Percentiles rank a stretch among this genome's conserved stretches.
These are phyloP conservation scores for Sicyos edulis DNA, from an alignment of 306 rosid species.

Conservation along the genomic window DNA sequence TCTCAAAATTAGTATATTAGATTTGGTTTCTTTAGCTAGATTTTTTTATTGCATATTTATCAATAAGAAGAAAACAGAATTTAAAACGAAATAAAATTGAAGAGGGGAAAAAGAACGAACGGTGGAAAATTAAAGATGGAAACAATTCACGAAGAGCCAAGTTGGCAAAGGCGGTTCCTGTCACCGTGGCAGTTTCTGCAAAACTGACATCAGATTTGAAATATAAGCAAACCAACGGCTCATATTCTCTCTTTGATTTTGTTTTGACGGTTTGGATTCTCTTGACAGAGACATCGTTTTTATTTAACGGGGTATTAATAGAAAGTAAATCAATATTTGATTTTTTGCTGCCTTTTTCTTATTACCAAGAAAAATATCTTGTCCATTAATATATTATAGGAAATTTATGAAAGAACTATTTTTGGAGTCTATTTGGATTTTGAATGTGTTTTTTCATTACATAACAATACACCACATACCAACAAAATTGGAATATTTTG, in stretches of 20 bases:
- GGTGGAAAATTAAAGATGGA: slow-evolving; percentile 16
- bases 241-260: neutral
- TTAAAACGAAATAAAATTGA: neutral
- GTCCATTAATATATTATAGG: neutral
- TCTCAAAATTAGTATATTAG: neutral
- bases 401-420: neutral
- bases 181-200: slow-evolving; percentile 6
- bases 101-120: neutral
- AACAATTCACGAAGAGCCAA: neutral
- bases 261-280: neutral
- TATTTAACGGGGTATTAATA: neutral
- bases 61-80: too few relatives aligned
- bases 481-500: neutral
- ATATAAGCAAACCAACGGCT: slow-evolving; percentile 5
- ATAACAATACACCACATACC: neutral
- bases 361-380: neutral
- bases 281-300: neutral
- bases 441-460: neutral
- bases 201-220: neutral
- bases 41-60: neutral
- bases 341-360: neutral
- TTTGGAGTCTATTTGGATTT: neutral
- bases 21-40: slow-evolving; percentile 1
- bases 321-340: neutral
- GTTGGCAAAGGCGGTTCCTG: slow-evolving; percentile 9